Evolutionary conservation across 2,329 filamentous ascomycete species (phyloP).

Genomic region (Hypoxylon sp.): DNA sequence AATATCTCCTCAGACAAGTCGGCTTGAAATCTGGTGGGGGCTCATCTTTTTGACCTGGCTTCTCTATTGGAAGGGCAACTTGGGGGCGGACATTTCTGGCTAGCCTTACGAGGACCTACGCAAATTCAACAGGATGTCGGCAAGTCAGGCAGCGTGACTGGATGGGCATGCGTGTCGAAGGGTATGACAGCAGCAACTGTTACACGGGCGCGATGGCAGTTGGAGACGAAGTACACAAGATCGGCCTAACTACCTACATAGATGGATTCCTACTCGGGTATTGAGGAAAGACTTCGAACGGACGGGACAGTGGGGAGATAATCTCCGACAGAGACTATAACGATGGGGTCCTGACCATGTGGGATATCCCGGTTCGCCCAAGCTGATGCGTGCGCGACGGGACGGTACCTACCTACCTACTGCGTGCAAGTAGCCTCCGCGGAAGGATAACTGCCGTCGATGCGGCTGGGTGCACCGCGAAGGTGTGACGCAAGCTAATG

Average conservation of each 20-base stretch:
- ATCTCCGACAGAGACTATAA: conserved; percentile 8
- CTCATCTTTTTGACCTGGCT: not conserved
- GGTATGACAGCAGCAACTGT: conserved; percentile 26
- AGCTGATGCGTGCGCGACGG: conserved; percentile 27
- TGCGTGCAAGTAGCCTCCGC: conserved; percentile 37
- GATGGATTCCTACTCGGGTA: not conserved
- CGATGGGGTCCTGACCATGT: conserved; percentile 24
- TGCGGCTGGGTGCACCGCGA: conserved; percentile 37
- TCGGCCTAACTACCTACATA: not conserved
- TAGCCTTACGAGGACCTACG: not conserved
- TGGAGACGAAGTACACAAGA: conserved; percentile 20
- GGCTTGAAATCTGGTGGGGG: not conserved
- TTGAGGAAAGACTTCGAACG: not conserved
- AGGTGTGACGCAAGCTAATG: conserved; percentile 17
- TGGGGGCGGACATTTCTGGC: not conserved
- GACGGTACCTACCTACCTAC: conserved; percentile 18
- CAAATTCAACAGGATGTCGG: conserved; percentile 1
- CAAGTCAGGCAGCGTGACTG: conserved; percentile 19
- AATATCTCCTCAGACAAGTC: not conserved
- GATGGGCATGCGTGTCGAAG: conserved; percentile 21
- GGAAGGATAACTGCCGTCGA: conserved; percentile 28
- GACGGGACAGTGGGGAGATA: conserved; percentile 7
- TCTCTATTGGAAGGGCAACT: not conserved
- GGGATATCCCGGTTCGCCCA: conserved; percentile 26
- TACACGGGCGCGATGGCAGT: conserved; percentile 22